Evolutionary conservation across 2,329 filamentous ascomycete genomes (phyloP).

Genomic region (Pyrenophora seminiperda): DNA sequence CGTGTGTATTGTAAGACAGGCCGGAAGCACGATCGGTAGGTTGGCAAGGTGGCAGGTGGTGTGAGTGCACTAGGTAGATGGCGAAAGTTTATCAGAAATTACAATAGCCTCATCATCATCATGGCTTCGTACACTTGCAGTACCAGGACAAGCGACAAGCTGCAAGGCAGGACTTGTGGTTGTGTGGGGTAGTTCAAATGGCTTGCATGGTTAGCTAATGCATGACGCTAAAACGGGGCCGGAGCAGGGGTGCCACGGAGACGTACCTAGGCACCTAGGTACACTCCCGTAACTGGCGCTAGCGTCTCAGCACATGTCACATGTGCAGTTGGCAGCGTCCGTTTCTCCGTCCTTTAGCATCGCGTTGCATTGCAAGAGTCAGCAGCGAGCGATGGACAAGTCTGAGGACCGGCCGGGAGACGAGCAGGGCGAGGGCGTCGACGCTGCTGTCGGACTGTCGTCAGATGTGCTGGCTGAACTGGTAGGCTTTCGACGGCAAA

Average conservation of each 20-base stretch:
- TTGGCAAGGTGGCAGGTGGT: slow-evolving; percentile 77
- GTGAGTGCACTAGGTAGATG: slow-evolving; percentile 33
- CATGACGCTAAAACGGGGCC: slow-evolving; percentile 21
- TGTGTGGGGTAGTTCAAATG: slow-evolving; percentile 12
- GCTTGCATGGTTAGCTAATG: slow-evolving; percentile 14
- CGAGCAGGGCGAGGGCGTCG: slow-evolving; percentile 34
- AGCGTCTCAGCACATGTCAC: slow-evolving; percentile 27
- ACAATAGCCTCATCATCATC: too few relatives aligned
- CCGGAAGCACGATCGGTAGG: slow-evolving; percentile 78
- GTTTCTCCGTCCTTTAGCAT: slow-evolving; percentile 15
- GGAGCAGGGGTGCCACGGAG: slow-evolving; percentile 20
- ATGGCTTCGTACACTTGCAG: too few relatives aligned
- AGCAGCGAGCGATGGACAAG: slow-evolving; percentile 37
- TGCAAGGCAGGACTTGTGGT: slow-evolving; percentile 3
- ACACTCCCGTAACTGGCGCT: slow-evolving; percentile 29
- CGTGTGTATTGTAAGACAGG: slow-evolving; percentile 80
- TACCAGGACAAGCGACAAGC: too few relatives aligned
- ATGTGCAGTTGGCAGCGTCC: slow-evolving; percentile 9
- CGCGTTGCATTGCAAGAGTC: slow-evolving; percentile 14
- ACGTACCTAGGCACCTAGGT: slow-evolving; percentile 18
- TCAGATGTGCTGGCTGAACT: slow-evolving; percentile 39
- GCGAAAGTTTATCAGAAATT: background rate
- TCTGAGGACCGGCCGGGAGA: slow-evolving; percentile 44
- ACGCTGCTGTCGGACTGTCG: slow-evolving; percentile 32
- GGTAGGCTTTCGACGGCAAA: too few relatives aligned